phyloP scores from a whole-genome alignment of 2,329 filamentous ascomycete genomes.

The Metarhizium rileyi region DNA sequence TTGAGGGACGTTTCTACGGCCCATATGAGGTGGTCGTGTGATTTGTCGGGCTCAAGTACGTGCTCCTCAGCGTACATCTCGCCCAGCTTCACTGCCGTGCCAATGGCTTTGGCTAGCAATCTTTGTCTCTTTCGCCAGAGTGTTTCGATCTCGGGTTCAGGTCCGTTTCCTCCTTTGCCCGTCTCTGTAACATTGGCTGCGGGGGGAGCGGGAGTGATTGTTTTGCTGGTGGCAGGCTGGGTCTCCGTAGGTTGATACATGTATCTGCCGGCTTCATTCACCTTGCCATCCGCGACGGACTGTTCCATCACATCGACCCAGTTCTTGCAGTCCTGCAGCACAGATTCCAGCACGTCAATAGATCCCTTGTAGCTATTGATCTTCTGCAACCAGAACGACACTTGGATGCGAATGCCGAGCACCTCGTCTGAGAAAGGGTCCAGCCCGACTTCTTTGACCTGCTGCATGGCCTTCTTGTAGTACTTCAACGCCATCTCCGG shows the following conservation, averaged over 20 bases:
- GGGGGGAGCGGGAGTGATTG: background rate
- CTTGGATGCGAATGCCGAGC: constrained; percentile 76
- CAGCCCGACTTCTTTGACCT: constrained; percentile 64
- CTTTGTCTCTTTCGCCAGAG: constrained; percentile 51
- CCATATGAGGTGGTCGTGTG: constrained; percentile 65
- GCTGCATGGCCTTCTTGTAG: constrained; percentile 69
- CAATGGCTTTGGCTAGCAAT: constrained; percentile 63
- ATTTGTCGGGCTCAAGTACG: constrained; percentile 61
- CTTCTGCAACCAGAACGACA: constrained; percentile 71
- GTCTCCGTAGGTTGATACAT: constrained; percentile 9
- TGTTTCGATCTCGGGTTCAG: constrained; percentile 28
- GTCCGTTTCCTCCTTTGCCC: constrained; percentile 1
- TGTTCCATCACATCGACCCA: constrained; percentile 50
- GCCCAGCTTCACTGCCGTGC: constrained; percentile 73
- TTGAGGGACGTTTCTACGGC: constrained; percentile 70
- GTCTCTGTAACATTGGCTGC: constrained; percentile 8
- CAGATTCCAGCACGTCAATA: constrained; percentile 67
- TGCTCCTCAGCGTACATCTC: constrained; percentile 72
- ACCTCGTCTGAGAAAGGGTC: constrained; percentile 89
- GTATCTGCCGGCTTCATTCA: constrained; percentile 30
- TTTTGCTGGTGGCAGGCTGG: background rate
- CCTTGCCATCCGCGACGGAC: constrained; percentile 34
- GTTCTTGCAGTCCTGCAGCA: constrained; percentile 57
- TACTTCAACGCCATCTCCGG: constrained; percentile 70
- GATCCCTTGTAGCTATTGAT: constrained; percentile 60